Base-by-base conservation (phyloP, 2,329 filamentous ascomycete genomes). In the Blastomyces emzantsi region DNA sequence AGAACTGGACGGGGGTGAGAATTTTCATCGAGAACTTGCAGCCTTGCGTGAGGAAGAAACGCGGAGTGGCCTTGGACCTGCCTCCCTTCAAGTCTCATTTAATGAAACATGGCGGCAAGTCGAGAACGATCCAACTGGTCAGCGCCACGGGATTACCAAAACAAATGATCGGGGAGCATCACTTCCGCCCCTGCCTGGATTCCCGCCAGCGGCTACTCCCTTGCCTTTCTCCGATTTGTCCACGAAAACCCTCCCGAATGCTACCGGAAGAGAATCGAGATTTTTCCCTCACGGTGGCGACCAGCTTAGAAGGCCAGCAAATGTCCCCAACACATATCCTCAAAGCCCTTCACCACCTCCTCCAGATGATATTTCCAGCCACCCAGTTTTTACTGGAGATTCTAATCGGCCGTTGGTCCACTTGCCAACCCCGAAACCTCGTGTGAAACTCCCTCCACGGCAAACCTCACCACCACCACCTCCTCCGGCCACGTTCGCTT, bases 371-470 rank as follows among this genome's bases (percentile, higher is more conserved):
- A 68, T 76, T 69, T 81, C 81, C 5, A 79, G 78, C 61, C 78
- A 87, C 69, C 85, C 85, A 19, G 85, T 79, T 2, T 83, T 82
- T 68, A 78, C 76, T 63, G 79, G 81, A 47, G 77, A 82, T 65
- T 73, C 72, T 15, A 73, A 73, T 39, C 79, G 80, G 49, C 85
- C 85, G 3, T 71, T 82, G 54, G 84, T 87, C 58, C 82, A 81
- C 68, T 76, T 87, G 51, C 85, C 85, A 2, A 79, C 74, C 39
- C 82, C 83, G 17, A 83, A 87, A 62, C 90, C 90, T 41, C 83
- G 91, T 33, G 92, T 97, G 15, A 91, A 88, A 72, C 82, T 97
- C 3, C 92, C 90, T 2, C 90, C 90, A 8, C 63, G 52, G 13
- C 77, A 79, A 22, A 73, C 76, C 59, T 71, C 78, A 28, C 71